Percentiles rank a stretch among this genome's conserved stretches.
Evolutionary conservation across 192 early-diverging fungal genomes (phyloP).

Genomic region (Coemansia sp.): DNA sequence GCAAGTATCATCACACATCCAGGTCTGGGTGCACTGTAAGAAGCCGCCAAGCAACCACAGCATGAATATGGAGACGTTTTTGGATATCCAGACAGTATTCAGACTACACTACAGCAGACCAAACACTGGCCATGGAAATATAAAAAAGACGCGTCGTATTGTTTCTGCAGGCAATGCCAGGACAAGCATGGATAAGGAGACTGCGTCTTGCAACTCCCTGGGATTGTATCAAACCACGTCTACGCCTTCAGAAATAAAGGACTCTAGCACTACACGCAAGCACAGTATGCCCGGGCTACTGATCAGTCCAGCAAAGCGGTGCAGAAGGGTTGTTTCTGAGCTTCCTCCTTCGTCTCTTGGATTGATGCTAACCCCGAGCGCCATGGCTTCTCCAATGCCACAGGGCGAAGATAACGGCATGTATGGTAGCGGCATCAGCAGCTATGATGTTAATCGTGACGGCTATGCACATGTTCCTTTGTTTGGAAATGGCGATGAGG

Average conservation of each 20-base stretch:
- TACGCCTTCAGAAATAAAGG: background rate
- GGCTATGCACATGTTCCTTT: background rate
- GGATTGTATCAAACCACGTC: constrained; percentile 16
- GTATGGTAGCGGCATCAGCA: background rate
- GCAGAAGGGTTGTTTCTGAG: constrained; percentile 43
- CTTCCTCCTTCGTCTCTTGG: constrained; percentile 24
- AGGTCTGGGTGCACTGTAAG: constrained; percentile 74
- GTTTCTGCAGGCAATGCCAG: constrained; percentile 35
- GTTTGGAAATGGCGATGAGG: background rate
- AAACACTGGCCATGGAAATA: constrained; percentile 19
- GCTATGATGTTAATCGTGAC: background rate
- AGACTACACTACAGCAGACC: constrained; percentile 39
- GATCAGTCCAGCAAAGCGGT: constrained; percentile 25
- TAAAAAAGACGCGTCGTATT: constrained; percentile 40
- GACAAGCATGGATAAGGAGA: background rate
- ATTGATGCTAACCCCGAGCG: background rate
- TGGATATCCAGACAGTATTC: constrained; percentile 38
- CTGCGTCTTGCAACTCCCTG: constrained; percentile 18
- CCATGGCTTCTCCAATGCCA: background rate
- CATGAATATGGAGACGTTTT: constrained; percentile 36
- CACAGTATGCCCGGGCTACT: constrained; percentile 9
- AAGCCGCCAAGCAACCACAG: constrained; percentile 54
- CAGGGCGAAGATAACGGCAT: background rate
- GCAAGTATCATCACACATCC: constrained; percentile 78
- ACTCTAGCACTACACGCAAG: constrained; percentile 18